Evolutionary conservation across 345 rosid genomes (phyloP), one percentile per base, ranked within the genome.

Genomic region (Ricinus communis): DNA sequence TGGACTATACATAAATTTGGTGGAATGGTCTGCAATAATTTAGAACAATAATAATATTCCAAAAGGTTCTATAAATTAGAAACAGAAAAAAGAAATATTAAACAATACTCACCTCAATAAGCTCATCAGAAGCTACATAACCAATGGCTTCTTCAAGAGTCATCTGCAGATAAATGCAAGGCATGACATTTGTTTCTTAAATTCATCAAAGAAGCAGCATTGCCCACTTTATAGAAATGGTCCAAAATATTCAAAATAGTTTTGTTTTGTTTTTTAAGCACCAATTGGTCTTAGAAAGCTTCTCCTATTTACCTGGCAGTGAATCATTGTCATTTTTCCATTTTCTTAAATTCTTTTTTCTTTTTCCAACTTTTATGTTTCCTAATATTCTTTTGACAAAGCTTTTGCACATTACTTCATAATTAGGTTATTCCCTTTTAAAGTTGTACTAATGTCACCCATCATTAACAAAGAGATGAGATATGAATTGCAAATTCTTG

Each of bases 141-240:
- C 99, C 98, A 45, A 92, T 90, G 70, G 97, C 98, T 83, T 95
- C 98, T 85, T 95, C 99, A 36, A 92, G 93, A 43, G 92, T 95
- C 90, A 95, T 82, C 99, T 95, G 90, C 76, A 74, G n/a, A 78
- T 30, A 74, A 68, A 68, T 21, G 38, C 49, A 38, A 60, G 62
- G 45, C 33, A 10, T 55, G 38, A 51, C 27, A 33, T 53, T 21
- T 49, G 41, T 47, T 22, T 30, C 59, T 53, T n/a, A 14, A 52
- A 21, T n/a, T 16, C 2, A 13, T 38, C 43, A 38, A 38, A n/a
- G n/a, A n/a, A n/a, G n/a, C n/a, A n/a, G n/a, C n/a, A n/a, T n/a
- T n/a, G n/a, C n/a, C n/a, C n/a, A n/a, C n/a, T 38, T 38, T 38
- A 9, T 38, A 38, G 9, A 9, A 9, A 38, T 4, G 5, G 9